phyloP scores from a whole-genome alignment of 1,284 basidiomycete species.

The Spongispora temasekensis region DNA sequence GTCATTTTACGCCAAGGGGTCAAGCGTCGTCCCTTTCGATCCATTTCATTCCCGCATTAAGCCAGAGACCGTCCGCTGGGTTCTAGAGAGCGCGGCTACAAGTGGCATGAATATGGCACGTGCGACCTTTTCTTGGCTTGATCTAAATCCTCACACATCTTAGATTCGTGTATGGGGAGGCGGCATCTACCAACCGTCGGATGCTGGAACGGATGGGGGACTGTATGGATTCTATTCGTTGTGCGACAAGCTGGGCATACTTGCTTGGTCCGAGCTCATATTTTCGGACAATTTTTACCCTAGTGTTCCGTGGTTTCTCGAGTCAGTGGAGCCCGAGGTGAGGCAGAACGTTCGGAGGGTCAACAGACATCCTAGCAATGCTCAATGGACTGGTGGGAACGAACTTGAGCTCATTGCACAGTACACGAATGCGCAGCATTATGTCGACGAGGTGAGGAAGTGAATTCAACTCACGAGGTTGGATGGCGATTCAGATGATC shows the following conservation, averaged over 20 bases:
- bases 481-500: neutral
- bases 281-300: conserved; percentile 60
- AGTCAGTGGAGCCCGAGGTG: conserved; percentile 47
- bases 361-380: conserved; percentile 31
- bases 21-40: conserved; percentile 37
- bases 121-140: neutral
- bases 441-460: conserved; percentile 48
- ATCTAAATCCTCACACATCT: neutral
- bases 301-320: conserved; percentile 30
- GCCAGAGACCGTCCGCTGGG: conserved; percentile 54
- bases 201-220: conserved; percentile 43
- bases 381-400: conserved; percentile 63
- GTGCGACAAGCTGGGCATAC: conserved; percentile 64
- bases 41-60: conserved; percentile 53
- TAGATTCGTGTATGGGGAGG: conserved; percentile 63
- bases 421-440: conserved; percentile 45
- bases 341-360: conserved; percentile 57
- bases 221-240: conserved; percentile 58
- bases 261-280: conserved; percentile 63
- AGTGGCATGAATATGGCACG: conserved; percentile 64
- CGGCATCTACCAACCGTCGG: conserved; percentile 52
- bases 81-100: conserved; percentile 54
- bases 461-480: neutral
- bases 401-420: conserved; percentile 57
- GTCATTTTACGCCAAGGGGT: conserved; percentile 55